Base-by-base conservation (phyloP, 202 grass and related monocot species). In the Eragrostis tef region DNA sequence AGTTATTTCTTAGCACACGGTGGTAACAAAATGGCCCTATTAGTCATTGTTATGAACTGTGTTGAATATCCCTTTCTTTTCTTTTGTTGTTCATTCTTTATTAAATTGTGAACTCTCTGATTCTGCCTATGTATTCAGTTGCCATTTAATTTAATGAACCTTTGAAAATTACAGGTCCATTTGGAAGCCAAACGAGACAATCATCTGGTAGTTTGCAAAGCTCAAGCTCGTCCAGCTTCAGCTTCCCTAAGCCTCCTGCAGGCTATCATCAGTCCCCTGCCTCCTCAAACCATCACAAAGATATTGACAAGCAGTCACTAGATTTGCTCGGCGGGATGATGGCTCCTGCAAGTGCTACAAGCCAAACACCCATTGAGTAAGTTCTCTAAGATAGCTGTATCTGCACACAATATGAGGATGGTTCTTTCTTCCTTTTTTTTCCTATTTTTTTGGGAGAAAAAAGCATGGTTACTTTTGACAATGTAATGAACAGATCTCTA, bases 151-250 rank as follows among this genome's bases (percentile, higher is more conserved):
- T 64, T 82, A 52, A 64, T 68, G 52, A 70, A 81, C 66, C 50
- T 83, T 25, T 19, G 5, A 5, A 63, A 71, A 42, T 79, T 62
- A 14, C 88, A 98, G 90, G 81, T 79, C 6, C 53, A 74, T 84
- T 79, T 88, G 88, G 86, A 77, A 87, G 59, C 74, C 88, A 88
- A 42, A 34, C 75, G 77, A 86, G 73, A 34, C 90, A 86, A 51
- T 3, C 81, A 77, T 89, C 48, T 85, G 88, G 86, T 67, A 87
- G 41, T 71, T 77, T 69, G 39, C 78, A 84, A 83, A 57, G 39
- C 41, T 64, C 74, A 51, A 73, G 63, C 69, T 41, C 67, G 56
- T 76, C 84, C 51, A 80, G 81, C 62, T 42, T 79, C 64, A 85
- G 64, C 78, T 79, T 79, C 50, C 43, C 78, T 20, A 79, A 68